A percentile compares a stretch with the other conserved stretches of the same genome.
Evolutionary conservation across 192 early-diverging fungal species (phyloP).

Genomic region (Backusella tarrabulga): DNA sequence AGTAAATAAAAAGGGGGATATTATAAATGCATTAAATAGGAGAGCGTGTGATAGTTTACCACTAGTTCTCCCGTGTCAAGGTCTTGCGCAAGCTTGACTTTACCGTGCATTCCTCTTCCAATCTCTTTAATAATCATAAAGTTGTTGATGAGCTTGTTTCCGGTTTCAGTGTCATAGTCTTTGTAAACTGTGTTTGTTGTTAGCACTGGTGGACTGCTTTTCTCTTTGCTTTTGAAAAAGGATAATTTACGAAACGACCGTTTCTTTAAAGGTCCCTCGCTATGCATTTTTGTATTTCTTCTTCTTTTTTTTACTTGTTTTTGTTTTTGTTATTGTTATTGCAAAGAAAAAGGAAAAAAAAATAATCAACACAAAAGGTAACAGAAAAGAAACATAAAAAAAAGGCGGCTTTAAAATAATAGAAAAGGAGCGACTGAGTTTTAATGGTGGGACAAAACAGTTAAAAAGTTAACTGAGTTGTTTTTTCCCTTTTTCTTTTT

Average conservation of each 20-base stretch:
- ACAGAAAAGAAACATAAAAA: not conserved
- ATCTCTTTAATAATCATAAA: conserved; percentile 90
- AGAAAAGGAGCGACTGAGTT: not conserved
- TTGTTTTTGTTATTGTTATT: not conserved
- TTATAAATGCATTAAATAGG: not conserved
- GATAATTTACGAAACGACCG: not conserved
- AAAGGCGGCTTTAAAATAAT: not conserved
- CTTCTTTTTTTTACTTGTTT: not conserved
- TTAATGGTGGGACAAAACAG: not conserved
- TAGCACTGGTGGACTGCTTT: conserved; percentile 50
- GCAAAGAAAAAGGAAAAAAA: not conserved
- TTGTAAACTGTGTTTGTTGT: conserved; percentile 85
- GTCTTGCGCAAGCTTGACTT: conserved; percentile 90
- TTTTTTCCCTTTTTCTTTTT: conserved; percentile 16
- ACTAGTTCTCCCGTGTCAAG: conserved; percentile 74
- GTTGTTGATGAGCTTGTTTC: conserved; percentile 95
- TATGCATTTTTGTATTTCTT: not conserved
- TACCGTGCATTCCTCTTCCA: conserved; percentile 93
- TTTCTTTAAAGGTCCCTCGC: not conserved
- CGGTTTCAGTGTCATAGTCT: conserved; percentile 79
- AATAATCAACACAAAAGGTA: not conserved
- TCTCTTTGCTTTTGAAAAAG: not conserved
- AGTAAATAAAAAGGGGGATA: not conserved
- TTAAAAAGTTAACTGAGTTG: not conserved
- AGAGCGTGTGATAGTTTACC: conserved; percentile 44